A percentile compares a stretch with the other conserved stretches of the same genome.
Evolutionary conservation across 352 stramenopile genomes (phyloP).

Genomic region (Pythium angustatum): DNA sequence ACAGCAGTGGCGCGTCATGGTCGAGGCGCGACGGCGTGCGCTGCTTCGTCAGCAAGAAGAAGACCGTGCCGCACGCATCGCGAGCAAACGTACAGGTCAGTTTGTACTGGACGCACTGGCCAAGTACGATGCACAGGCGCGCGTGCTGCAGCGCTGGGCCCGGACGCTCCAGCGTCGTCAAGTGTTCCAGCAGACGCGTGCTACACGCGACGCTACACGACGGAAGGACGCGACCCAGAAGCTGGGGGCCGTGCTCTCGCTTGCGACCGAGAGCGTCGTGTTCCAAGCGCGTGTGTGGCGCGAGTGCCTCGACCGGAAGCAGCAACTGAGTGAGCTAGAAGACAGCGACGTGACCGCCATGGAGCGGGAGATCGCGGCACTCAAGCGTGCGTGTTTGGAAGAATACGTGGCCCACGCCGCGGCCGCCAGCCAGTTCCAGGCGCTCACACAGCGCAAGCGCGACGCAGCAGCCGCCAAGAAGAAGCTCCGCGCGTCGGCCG

Average conservation of each 20-base stretch:
- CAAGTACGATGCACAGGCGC: slow-evolving; percentile 35
- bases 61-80: slow-evolving; percentile 58
- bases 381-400: slow-evolving; percentile 46
- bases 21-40: slow-evolving; percentile 44
- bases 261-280: slow-evolving; percentile 43
- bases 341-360: slow-evolving; percentile 38
- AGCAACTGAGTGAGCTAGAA: slow-evolving; percentile 43
- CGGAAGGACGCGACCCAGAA: slow-evolving; percentile 37
- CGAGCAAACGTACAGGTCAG: slow-evolving; percentile 61
- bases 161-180: slow-evolving; percentile 59
- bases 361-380: slow-evolving; percentile 50
- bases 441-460: slow-evolving; percentile 40
- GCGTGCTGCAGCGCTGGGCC: slow-evolving; percentile 67
- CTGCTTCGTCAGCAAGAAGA: slow-evolving; percentile 54
- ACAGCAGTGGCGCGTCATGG: slow-evolving; percentile 54
- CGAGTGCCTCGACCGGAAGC: slow-evolving; percentile 56
- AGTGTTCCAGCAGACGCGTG: slow-evolving; percentile 44
- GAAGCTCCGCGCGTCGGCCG: slow-evolving; percentile 26
- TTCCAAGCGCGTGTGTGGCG: slow-evolving; percentile 76
- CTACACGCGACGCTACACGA: slow-evolving; percentile 28
- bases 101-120: slow-evolving; percentile 52
- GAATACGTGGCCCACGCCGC: slow-evolving; percentile 42
- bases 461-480: slow-evolving; percentile 37
- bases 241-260: slow-evolving; percentile 31
- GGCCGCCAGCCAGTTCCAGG: slow-evolving; percentile 37